phyloP scores from a whole-genome alignment of 352 stramenopile species.

The Phytophthora capsici region DNA sequence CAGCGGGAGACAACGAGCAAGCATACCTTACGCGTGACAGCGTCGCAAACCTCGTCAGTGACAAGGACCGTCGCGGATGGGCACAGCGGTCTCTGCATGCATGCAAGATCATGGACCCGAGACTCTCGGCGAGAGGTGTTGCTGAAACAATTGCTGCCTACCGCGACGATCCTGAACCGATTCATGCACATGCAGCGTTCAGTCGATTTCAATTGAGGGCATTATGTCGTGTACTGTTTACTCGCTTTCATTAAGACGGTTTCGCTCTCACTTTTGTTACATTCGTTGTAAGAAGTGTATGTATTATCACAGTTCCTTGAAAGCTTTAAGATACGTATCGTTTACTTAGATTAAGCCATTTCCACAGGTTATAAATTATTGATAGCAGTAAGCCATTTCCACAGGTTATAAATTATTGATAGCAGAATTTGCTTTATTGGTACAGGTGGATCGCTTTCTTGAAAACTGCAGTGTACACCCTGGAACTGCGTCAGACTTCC shows the following conservation, averaged over 20 bases:
- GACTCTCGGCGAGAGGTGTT: too few relatives aligned
- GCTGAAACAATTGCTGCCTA: not conserved
- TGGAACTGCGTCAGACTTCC: not conserved
- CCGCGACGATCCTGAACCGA: not conserved
- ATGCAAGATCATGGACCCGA: too few relatives aligned
- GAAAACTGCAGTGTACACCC: slow-evolving; percentile 4
- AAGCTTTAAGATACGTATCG: too few relatives aligned
- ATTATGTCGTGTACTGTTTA: too few relatives aligned
- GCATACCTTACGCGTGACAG: not conserved
- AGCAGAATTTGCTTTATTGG: not conserved
- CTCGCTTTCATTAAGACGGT: too few relatives aligned
- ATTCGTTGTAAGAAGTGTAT: too few relatives aligned
- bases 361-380: not conserved
- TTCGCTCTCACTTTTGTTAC: too few relatives aligned
- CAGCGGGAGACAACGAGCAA: too few relatives aligned
- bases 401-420: not conserved
- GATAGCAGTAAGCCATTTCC: not conserved
- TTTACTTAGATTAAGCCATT: too few relatives aligned
- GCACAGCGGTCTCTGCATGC: not conserved
- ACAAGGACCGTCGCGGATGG: not conserved
- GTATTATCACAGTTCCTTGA: too few relatives aligned
- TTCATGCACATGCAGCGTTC: too few relatives aligned
- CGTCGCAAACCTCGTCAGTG: not conserved
- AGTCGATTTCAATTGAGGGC: too few relatives aligned
- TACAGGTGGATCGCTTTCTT: slow-evolving; percentile 8